These are phyloP conservation scores for Fusarium algeriense DNA, from an alignment of 2,329 filamentous ascomycete species.

Conservation along the genomic window DNA sequence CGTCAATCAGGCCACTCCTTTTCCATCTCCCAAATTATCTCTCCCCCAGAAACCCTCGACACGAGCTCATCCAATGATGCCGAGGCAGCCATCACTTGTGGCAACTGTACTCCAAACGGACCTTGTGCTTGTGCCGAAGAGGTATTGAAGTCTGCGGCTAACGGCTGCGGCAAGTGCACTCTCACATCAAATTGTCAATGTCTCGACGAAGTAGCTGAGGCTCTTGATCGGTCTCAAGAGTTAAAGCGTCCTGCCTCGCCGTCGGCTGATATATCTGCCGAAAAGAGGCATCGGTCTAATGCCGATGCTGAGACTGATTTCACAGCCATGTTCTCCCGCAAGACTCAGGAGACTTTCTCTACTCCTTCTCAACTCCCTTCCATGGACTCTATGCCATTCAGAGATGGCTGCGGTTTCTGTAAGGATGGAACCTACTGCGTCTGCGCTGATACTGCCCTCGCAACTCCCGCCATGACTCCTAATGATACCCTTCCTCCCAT, in stretches of 20 bases:
- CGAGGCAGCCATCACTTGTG: slow-evolving; percentile 62
- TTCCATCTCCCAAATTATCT: slow-evolving; percentile 70
- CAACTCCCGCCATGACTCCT: slow-evolving; percentile 55
- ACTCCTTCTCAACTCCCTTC: slow-evolving; percentile 54
- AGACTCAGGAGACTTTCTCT: slow-evolving; percentile 50
- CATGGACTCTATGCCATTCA: slow-evolving; percentile 57
- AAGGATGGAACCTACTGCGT: slow-evolving; percentile 85
- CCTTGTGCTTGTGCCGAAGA: slow-evolving; percentile 71
- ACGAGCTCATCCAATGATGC: slow-evolving; percentile 47
- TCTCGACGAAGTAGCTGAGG: slow-evolving; percentile 70
- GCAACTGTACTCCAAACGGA: slow-evolving; percentile 65
- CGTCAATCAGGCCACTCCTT: slow-evolving; percentile 57
- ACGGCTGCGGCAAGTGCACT: slow-evolving; percentile 76
- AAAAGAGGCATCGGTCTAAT: slow-evolving; percentile 67
- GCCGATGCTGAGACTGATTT: slow-evolving; percentile 79
- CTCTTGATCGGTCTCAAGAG: slow-evolving; percentile 51
- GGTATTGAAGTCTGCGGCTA: slow-evolving; percentile 63
- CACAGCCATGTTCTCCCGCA: slow-evolving; percentile 72
- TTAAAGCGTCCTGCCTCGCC: slow-evolving; percentile 66
- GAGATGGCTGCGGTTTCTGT: slow-evolving; percentile 85
- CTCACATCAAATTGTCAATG: slow-evolving; percentile 73
- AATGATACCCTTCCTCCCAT: slow-evolving; percentile 57
- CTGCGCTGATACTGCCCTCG: slow-evolving; percentile 73
- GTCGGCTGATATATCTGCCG: slow-evolving; percentile 56
- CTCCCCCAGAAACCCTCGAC: slow-evolving; percentile 61